Conservation (phyloP, 108 stramenopile species). For the Aurantiochytrium sp. region DNA sequence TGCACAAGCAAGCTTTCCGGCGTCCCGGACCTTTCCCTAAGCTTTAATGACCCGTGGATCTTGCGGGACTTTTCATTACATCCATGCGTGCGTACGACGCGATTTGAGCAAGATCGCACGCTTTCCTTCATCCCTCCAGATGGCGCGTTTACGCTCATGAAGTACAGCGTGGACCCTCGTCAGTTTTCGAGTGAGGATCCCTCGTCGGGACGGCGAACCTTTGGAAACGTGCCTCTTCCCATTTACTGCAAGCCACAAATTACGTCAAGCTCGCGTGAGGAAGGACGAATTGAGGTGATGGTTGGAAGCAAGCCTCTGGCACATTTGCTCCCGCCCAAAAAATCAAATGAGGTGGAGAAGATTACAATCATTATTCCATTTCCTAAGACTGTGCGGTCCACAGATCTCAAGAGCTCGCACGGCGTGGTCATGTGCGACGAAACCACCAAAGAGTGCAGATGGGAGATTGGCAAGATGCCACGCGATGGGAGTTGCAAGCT, state of each 20-base stretch:
- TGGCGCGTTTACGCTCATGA: constrained; percentile 91
- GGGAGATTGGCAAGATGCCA: constrained; percentile 37
- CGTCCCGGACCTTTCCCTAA: constrained; percentile 83
- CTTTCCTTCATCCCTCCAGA: constrained; percentile 97
- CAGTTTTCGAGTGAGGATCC: constrained; percentile 58
- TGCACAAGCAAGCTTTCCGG: constrained; percentile 81
- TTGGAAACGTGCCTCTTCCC: constrained; percentile 39
- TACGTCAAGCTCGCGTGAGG: constrained; percentile 38
- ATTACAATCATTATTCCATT: constrained; percentile 83
- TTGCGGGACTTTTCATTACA: constrained; percentile 96
- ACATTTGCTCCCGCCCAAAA: constrained; percentile 11
- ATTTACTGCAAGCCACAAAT: constrained; percentile 57
- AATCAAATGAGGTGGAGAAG: constrained; percentile 66
- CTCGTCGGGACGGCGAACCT: constrained; percentile 69
- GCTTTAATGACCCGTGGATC: constrained; percentile 71
- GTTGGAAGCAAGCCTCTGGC: constrained; percentile 25
- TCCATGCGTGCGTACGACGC: constrained; percentile 89
- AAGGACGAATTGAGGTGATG: constrained; percentile 14
- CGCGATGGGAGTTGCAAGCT: constrained; percentile 18
- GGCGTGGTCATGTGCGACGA: constrained; percentile 78
- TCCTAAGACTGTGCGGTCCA: constrained; percentile 75
- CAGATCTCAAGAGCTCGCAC: constrained; percentile 63
- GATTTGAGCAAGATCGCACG: constrained; percentile 80
- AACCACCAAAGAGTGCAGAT: constrained; percentile 76
- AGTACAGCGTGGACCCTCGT: constrained; percentile 65